A percentile compares a stretch with the other conserved stretches of the same genome.
phyloP scores from a whole-genome alignment of 2,329 filamentous ascomycete species.

The Sclerotinia sclerotiorum region DNA sequence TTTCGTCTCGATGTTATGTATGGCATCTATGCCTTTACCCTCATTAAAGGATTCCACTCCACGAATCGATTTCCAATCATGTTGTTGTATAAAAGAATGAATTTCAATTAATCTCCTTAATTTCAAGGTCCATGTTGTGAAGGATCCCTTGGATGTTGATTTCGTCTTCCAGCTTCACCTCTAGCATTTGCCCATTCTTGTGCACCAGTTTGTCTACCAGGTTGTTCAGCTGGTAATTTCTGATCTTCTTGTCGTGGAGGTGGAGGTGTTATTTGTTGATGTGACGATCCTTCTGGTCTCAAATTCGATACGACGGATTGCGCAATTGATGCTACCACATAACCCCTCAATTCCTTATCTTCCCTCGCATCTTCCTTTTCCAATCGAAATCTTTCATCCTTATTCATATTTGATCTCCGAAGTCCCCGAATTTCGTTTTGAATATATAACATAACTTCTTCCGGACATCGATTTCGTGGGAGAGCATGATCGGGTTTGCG shows the following conservation, averaged over 20 bases:
- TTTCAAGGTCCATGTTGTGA: constrained; percentile 43
- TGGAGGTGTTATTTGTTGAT: constrained; percentile 22
- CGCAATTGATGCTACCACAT: constrained; percentile 72
- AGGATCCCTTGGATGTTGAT: constrained; percentile 48
- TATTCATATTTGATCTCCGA: constrained; percentile 79
- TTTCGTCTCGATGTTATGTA: not conserved
- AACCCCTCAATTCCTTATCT: constrained; percentile 71
- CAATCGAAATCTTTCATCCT: constrained; percentile 78
- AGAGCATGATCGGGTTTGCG: constrained; percentile 70
- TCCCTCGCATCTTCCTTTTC: constrained; percentile 79
- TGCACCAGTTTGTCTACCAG: constrained; percentile 52
- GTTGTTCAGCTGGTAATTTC: constrained; percentile 61
- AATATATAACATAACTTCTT: constrained; percentile 88
- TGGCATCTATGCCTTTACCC: not conserved
- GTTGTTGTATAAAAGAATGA: not conserved
- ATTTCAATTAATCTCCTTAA: constrained; percentile 9
- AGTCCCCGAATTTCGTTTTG: constrained; percentile 87
- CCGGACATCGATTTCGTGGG: constrained; percentile 77
- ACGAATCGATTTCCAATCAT: not conserved
- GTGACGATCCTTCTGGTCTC: constrained; percentile 32
- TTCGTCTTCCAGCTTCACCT: constrained; percentile 44
- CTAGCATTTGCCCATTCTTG: constrained; percentile 52
- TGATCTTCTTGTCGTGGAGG: constrained; percentile 50
- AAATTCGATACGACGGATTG: constrained; percentile 55
- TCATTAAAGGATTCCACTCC: not conserved